Percentiles rank a stretch among this genome's conserved stretches.
Evolutionary conservation across 805 yeast genomes (phyloP).

Genomic region (Metschnikowia gelsemii): DNA sequence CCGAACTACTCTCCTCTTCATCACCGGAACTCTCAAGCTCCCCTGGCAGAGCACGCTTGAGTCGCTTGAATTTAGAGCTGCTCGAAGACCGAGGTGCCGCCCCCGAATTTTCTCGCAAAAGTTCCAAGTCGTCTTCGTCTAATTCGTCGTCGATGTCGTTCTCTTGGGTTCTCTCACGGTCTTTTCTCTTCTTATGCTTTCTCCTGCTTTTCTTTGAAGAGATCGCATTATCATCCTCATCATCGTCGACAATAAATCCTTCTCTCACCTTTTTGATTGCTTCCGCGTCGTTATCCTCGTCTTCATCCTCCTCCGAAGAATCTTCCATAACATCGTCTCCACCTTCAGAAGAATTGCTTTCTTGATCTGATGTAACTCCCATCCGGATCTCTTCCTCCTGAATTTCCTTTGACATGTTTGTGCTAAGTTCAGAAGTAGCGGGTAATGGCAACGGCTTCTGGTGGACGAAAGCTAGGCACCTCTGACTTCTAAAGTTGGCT

Average conservation of each 20-base stretch:
- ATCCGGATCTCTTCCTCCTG: conserved; percentile 41
- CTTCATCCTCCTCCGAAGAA: conserved; percentile 89
- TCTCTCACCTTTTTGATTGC: conserved; percentile 80
- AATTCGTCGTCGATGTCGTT: conserved; percentile 57
- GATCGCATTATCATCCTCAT: conserved; percentile 55
- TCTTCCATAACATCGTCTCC: conserved; percentile 49
- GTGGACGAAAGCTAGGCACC: conserved; percentile 1
- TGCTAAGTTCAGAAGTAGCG: not conserved
- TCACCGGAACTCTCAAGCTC: conserved; percentile 33
- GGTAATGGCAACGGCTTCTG: not conserved
- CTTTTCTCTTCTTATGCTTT: conserved; percentile 35
- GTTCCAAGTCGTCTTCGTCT: conserved; percentile 93
- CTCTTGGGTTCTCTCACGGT: conserved; percentile 10
- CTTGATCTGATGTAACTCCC: conserved; percentile 27
- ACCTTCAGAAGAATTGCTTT: conserved; percentile 34
- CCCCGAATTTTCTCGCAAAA: conserved; percentile 88
- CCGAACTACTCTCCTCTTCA: conserved; percentile 11
- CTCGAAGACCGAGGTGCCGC: conserved; percentile 41
- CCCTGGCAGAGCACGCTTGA: conserved; percentile 62
- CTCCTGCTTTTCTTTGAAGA: conserved; percentile 21
- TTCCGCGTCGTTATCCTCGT: conserved; percentile 83
- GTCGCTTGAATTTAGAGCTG: conserved; percentile 66
- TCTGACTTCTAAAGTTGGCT: conserved; percentile 7
- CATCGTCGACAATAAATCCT: conserved; percentile 93
- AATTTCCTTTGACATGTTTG: conserved; percentile 33